A percentile compares a stretch with the other conserved stretches of the same genome.
Conservation (phyloP, 208 protist species). For the Tritrichomonas musculus region DNA sequence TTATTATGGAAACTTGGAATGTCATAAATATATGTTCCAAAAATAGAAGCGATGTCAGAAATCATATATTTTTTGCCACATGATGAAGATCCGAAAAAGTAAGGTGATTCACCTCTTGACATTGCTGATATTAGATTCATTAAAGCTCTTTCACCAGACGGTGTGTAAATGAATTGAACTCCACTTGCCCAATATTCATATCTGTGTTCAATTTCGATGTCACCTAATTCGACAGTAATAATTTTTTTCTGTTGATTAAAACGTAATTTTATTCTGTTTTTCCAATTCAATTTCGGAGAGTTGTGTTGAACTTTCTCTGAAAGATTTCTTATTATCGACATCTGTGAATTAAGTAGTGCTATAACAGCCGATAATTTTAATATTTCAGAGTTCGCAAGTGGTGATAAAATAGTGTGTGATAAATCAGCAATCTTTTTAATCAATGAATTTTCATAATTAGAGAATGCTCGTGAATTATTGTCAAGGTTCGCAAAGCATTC, state of each 20-base stretch:
- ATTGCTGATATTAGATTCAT: neutral
- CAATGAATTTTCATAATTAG: neutral
- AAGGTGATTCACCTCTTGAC: neutral
- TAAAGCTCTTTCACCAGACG: neutral
- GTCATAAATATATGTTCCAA: neutral
- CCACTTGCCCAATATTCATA: slow-evolving; percentile 6
- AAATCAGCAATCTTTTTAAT: neutral
- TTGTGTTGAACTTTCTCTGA: neutral
- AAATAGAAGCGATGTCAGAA: neutral
- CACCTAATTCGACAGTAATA: neutral
- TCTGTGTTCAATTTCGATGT: neutral
- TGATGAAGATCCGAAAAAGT: neutral
- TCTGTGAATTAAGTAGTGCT: neutral
- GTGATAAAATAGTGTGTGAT: neutral
- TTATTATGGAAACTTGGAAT: neutral
- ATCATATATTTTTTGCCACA: neutral
- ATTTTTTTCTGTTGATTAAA: neutral
- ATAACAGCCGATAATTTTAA: neutral
- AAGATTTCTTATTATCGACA: neutral
- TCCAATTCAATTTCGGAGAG: neutral
- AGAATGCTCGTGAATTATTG: neutral
- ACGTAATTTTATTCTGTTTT: neutral
- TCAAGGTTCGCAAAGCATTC: neutral
- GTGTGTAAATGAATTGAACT: neutral
- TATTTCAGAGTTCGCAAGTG: neutral